A percentile compares a stretch with the other conserved stretches of the same genome.
phyloP scores from a whole-genome alignment of 2,329 filamentous ascomycete genomes.

The Gnomoniopsis smithogilvyi region DNA sequence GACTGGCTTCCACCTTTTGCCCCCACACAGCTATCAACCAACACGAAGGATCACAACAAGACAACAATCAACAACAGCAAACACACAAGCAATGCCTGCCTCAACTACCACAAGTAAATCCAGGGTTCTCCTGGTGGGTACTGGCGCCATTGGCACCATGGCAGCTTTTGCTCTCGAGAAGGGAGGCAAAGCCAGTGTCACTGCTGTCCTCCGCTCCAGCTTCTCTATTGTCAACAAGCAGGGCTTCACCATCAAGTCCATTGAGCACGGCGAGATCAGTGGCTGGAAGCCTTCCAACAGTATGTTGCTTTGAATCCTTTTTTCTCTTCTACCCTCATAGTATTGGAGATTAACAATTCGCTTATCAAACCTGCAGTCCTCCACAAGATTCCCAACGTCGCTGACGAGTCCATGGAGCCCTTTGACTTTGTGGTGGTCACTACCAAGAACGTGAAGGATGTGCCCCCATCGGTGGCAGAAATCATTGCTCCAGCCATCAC shows the following conservation, averaged over 20 bases:
- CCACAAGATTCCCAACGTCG: slow-evolving; percentile 44
- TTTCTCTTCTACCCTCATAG: not conserved
- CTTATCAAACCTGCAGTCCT: slow-evolving; percentile 31
- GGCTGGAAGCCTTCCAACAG: slow-evolving; percentile 45
- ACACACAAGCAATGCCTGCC: slow-evolving; percentile 1
- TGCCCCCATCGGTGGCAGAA: slow-evolving; percentile 43
- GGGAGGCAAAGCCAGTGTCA: slow-evolving; percentile 48
- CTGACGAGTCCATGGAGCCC: slow-evolving; percentile 27
- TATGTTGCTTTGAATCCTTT: slow-evolving; percentile 20
- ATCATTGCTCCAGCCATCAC: slow-evolving; percentile 51
- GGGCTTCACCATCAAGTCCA: slow-evolving; percentile 53
- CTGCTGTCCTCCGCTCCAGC: slow-evolving; percentile 54
- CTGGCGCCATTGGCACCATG: slow-evolving; percentile 55
- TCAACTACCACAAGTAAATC: slow-evolving; percentile 15
- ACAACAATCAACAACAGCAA: not conserved
- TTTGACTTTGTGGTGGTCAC: slow-evolving; percentile 56
- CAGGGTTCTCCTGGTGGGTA: slow-evolving; percentile 49
- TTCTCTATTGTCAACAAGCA: slow-evolving; percentile 41
- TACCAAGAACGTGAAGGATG: slow-evolving; percentile 58
- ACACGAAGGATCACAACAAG: not conserved
- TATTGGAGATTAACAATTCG: not conserved
- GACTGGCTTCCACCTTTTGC: no score
- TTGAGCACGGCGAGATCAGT: slow-evolving; percentile 49
- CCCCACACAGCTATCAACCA: not conserved
- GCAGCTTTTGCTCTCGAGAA: slow-evolving; percentile 51